These are phyloP conservation scores for Hypsizygus marmoreus DNA, from an alignment of 768 basidiomycete species.

Conservation along the genomic window DNA sequence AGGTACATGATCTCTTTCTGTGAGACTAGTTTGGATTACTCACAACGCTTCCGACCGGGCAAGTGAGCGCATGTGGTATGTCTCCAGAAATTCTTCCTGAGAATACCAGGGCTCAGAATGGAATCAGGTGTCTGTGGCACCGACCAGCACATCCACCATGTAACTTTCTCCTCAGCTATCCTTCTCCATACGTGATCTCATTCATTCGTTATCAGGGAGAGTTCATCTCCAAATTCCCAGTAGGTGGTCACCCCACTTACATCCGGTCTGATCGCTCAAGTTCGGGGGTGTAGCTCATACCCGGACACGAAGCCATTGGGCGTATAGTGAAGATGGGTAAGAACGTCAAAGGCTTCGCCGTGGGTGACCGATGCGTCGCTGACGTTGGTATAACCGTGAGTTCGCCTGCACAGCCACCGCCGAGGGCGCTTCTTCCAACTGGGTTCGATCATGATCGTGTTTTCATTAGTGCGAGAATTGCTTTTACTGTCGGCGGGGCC, in stretches of 20 bases:
- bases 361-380: slow-evolving; percentile 84
- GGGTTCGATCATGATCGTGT: slow-evolving; percentile 12
- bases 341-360: slow-evolving; percentile 72
- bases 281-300: slow-evolving; percentile 54
- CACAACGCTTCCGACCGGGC: too few relatives aligned
- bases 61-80: slow-evolving; percentile 49
- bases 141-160: slow-evolving; percentile 67
- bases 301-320: slow-evolving; percentile 79
- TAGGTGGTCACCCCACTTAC: slow-evolving; percentile 8
- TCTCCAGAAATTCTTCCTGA: too few relatives aligned
- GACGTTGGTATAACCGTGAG: slow-evolving; percentile 73
- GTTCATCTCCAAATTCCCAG: slow-evolving; percentile 67
- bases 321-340: slow-evolving; percentile 72
- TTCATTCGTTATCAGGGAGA: slow-evolving; percentile 36
- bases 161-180: slow-evolving; percentile 16
- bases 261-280: neutral
- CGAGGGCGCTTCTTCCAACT: neutral
- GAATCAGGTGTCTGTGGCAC: slow-evolving; percentile 64
- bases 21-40: slow-evolving; percentile 11
- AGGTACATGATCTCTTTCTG: slow-evolving; percentile 32
- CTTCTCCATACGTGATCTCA: neutral
- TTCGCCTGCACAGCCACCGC: slow-evolving; percentile 13
- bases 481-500: slow-evolving; percentile 87
- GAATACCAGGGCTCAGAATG: too few relatives aligned
- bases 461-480: slow-evolving; percentile 70